These are phyloP conservation scores for Medakamo hakoo DNA, from an alignment of 139 green algal species.

Conservation along the genomic window DNA sequence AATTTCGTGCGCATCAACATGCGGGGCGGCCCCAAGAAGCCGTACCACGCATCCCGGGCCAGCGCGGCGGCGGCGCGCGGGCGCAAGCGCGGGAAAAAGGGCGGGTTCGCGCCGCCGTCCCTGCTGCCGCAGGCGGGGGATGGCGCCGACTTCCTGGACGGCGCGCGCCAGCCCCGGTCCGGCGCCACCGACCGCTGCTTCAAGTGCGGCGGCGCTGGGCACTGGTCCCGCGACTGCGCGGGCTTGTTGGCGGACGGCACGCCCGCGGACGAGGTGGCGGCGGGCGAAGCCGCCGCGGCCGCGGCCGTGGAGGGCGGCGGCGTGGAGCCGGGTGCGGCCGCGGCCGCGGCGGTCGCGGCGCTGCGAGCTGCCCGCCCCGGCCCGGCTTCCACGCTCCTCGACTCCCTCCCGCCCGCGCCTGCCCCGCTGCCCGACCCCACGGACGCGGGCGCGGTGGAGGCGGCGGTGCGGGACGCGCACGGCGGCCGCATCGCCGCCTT, in stretches of 20 bases:
- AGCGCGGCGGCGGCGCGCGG: neutral
- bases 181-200: constrained; percentile 16
- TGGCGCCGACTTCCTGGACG: constrained; percentile 28
- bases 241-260: neutral
- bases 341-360: neutral
- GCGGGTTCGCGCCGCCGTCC: neutral
- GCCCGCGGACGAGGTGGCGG: neutral
- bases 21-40: constrained; percentile 1
- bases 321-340: neutral
- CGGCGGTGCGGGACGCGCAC: constrained; percentile 16
- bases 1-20: constrained; percentile 39
- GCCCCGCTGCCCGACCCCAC: neutral
- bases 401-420: neutral
- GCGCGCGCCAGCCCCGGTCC: constrained; percentile 12
- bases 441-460: constrained; percentile 16
- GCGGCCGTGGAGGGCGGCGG: neutral
- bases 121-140: constrained; percentile 25
- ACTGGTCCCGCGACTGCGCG: constrained; percentile 26
- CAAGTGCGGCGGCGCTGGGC: constrained; percentile 29
- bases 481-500: constrained; percentile 44
- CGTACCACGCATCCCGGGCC: neutral
- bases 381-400: neutral
- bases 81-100: neutral
- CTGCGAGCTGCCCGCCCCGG: neutral
- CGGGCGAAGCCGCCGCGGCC: no score